Evolutionary conservation across 1,284 basidiomycete species (phyloP).

Genomic region (Tausonia pullulans): DNA sequence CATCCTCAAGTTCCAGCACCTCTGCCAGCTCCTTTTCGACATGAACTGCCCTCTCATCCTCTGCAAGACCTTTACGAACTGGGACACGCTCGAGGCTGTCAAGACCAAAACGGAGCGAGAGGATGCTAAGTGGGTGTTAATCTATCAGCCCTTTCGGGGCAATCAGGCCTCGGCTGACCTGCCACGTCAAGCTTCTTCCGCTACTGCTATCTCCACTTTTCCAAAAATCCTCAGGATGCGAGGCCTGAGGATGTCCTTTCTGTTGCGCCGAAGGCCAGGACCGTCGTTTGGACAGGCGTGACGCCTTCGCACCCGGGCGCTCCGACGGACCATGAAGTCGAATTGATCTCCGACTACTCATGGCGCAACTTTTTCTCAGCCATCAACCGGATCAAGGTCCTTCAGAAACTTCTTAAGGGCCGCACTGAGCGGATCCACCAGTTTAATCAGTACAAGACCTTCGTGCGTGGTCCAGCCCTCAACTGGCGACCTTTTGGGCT

Average conservation of each 20-base stretch:
- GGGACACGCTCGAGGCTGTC: constrained; percentile 75
- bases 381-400: constrained; percentile 96
- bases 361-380: constrained; percentile 97
- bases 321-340: constrained; percentile 55
- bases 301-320: constrained; percentile 20
- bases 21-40: constrained; percentile 87
- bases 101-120: constrained; percentile 79
- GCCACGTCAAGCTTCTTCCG: constrained; percentile 68
- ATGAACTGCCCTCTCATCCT: constrained; percentile 90
- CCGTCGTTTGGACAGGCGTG: neutral
- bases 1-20: constrained; percentile 96
- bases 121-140: constrained; percentile 59
- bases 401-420: constrained; percentile 95
- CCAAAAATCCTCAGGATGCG: constrained; percentile 40
- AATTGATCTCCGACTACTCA: constrained; percentile 84
- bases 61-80: constrained; percentile 94
- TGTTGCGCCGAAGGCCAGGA: neutral
- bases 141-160: no score
- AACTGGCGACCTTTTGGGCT: neutral
- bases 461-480: constrained; percentile 26
- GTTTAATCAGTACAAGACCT: constrained; percentile 96
- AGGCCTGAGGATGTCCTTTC: constrained; percentile 28
- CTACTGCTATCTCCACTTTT: constrained; percentile 69
- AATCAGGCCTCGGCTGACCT: neutral
- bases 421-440: constrained; percentile 90